These are phyloP conservation scores for Fusarium mundagurra DNA, from an alignment of 2,329 filamentous ascomycete genomes.

Conservation along the genomic window DNA sequence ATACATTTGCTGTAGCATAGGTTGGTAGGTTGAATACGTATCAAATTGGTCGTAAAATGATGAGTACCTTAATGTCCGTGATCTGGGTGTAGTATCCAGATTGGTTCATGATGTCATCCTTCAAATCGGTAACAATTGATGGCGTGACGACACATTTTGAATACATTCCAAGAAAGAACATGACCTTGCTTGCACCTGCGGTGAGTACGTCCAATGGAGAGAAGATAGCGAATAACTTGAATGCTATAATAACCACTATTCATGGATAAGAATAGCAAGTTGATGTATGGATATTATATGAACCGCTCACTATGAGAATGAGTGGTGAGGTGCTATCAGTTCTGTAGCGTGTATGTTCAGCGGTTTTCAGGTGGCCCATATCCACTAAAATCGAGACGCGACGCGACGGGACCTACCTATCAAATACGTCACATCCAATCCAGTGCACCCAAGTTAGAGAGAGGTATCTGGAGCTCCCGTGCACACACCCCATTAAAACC, in stretches of 20 bases:
- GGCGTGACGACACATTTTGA: neutral
- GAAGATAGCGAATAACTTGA: neutral
- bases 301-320: neutral
- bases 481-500: conserved; percentile 21
- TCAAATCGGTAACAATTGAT: neutral
- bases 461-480: neutral
- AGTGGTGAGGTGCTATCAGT: neutral
- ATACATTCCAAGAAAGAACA: neutral
- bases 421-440: conserved; percentile 21
- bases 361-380: neutral
- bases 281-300: neutral
- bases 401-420: conserved; percentile 3
- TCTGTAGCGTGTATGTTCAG: neutral
- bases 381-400: conserved; percentile 19
- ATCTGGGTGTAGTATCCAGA: neutral
- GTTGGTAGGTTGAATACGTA: neutral
- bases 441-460: neutral
- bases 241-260: neutral
- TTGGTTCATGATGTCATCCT: neutral
- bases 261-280: neutral
- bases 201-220: neutral
- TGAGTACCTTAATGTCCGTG: neutral
- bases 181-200: too few relatives aligned
- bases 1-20: neutral
- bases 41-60: neutral